Evolutionary conservation across 805 yeast species (phyloP), one percentile per base, ranked within the genome.

Genomic region (Maudiozyma bulderi): DNA sequence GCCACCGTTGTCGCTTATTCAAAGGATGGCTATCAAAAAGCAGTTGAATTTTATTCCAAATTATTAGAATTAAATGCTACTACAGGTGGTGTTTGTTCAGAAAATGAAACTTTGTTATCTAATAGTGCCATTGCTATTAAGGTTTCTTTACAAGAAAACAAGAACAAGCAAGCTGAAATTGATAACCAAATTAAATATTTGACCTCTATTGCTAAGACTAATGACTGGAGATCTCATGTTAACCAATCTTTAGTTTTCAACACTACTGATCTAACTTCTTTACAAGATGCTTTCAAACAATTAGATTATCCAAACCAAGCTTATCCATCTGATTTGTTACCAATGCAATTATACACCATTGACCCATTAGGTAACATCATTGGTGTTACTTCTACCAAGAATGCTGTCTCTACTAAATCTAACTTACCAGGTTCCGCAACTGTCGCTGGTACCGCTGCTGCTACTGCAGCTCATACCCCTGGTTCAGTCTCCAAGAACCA

Each of bases 331-430:
- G 85, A 80, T 44, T 69, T 83, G 49, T 77, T 76, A 49, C 95
- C 96, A 5, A 74, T 77, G 55, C 95, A 87, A 65, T 71, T 85
- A 6, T 87, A 83, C 65, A 76, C 81, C 7, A 62, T 84, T 29
- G 97, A 91, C 64, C 97, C 98, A 8, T 69, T 89, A 54, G 96
- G 96, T 15, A 77, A 79, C 56, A 65, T 89, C 31, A 64, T 90
- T 44, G 97, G 96, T 4, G 88, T 90, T 68, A 80, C 95, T 20
- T 71, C 82, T 2, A 68, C 76, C 33, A 61, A 61, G 28, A 81
- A 83, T 55, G 78, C 88, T 7, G 70, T 81, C 53, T 71, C 81
- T 20, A 65, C 77, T n/a, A 64, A 63, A 38, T 74, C 65, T 20
- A 57, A 60, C 5, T 47, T 52, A 29, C 56, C 60, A 35, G 20